Conservation (phyloP, 2,329 filamentous ascomycete genomes). For the Harringtonia lauricola region DNA sequence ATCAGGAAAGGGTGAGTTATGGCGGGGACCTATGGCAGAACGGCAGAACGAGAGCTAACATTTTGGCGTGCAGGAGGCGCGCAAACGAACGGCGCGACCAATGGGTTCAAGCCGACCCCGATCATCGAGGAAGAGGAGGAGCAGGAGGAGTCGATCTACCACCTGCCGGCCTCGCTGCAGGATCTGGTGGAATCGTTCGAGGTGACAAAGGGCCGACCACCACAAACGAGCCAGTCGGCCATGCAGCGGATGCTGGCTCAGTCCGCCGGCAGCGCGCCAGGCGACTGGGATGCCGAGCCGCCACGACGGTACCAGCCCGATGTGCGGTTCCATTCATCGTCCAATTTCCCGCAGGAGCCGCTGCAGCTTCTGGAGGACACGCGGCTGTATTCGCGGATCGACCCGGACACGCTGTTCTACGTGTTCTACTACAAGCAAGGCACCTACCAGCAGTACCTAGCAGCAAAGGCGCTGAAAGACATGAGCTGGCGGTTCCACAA, state of each 20-base stretch:
- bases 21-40: background rate
- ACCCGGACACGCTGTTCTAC: slow-evolving; percentile 95
- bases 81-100: slow-evolving; percentile 40
- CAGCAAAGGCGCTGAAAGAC: slow-evolving; percentile 92
- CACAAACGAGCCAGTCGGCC: slow-evolving; percentile 49
- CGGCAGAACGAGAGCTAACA: background rate
- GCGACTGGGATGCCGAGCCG: slow-evolving; percentile 67
- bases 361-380: slow-evolving; percentile 86
- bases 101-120: slow-evolving; percentile 32
- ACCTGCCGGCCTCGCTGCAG: slow-evolving; percentile 77
- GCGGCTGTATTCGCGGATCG: slow-evolving; percentile 75
- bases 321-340: slow-evolving; percentile 59
- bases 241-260: slow-evolving; percentile 65
- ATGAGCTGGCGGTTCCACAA: slow-evolving; percentile 99
- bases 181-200: slow-evolving; percentile 91
- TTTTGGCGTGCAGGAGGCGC: slow-evolving; percentile 18
- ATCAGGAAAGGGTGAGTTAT: slow-evolving; percentile 23
- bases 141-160: slow-evolving; percentile 81
- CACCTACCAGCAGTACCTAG: slow-evolving; percentile 88
- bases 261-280: slow-evolving; percentile 64
- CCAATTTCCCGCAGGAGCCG: slow-evolving; percentile 89
- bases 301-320: slow-evolving; percentile 78
- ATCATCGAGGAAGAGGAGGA: slow-evolving; percentile 28
- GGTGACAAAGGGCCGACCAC: slow-evolving; percentile 59
- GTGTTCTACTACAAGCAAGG: slow-evolving; percentile 98